phyloP scores from a whole-genome alignment of 192 early-diverging fungal genomes.

The Oehlia diaphana region DNA sequence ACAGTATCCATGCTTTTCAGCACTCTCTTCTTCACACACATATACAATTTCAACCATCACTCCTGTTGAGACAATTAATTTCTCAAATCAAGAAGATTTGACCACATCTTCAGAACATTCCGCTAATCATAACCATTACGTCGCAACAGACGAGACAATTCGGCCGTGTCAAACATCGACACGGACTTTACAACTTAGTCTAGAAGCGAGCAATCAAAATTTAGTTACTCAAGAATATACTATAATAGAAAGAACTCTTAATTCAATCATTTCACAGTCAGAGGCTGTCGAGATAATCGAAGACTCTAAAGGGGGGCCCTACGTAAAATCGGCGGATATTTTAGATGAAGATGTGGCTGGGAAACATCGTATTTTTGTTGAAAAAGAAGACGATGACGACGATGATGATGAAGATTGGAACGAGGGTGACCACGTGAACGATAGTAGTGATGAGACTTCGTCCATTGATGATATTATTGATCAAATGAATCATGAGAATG shows the following conservation, averaged over 20 bases:
- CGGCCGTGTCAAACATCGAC: not conserved
- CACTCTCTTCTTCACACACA: conserved; percentile 14
- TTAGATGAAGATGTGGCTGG: conserved; percentile 9
- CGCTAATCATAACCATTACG: not conserved
- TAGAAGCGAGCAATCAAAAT: conserved; percentile 1
- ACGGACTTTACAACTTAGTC: not conserved
- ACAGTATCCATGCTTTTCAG: conserved; percentile 1
- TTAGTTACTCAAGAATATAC: not conserved
- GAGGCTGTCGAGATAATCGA: not conserved
- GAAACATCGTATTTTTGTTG: conserved; percentile 21
- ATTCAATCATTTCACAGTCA: not conserved
- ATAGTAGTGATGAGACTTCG: conserved; percentile 28
- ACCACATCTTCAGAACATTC: not conserved
- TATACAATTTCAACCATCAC: conserved; percentile 18
- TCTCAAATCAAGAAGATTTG: conserved; percentile 17
- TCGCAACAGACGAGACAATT: not conserved
- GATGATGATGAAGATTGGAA: conserved; percentile 43
- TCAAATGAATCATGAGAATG: conserved; percentile 16
- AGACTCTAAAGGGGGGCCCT: not conserved
- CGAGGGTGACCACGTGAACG: conserved; percentile 23
- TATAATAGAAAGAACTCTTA: not conserved
- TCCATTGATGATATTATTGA: conserved; percentile 24
- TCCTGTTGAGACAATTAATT: not conserved
- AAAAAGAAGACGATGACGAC: conserved; percentile 36
- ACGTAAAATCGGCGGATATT: not conserved